Base-by-base conservation (phyloP, 345 rosid genomes). In the Turnera subulata region DNA sequence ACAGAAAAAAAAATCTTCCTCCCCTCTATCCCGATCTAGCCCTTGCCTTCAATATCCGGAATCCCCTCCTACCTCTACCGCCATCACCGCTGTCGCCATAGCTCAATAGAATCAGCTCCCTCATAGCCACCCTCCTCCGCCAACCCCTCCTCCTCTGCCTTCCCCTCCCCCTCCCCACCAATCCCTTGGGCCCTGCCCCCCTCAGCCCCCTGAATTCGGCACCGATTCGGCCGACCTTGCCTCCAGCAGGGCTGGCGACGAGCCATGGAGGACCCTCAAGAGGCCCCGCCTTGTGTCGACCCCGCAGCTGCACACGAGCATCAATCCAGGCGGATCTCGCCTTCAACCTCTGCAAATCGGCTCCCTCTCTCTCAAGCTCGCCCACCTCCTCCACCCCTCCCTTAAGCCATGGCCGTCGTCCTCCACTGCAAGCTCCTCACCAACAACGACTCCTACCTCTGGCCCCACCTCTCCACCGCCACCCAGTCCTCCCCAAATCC, bases 21-120 rank as follows among this genome's bases (percentile, higher is more conserved):
- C 80, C 69, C 96, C 99, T 7, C 68, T 93, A 17, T 80, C 91
- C 22, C 97, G 86, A 89, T 85, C 98, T 92, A 46, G 98, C 98
- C 24, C 64, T 89, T 11, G 96, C 97, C 57, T 92, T 92, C 63
- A 89, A 92, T 52, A 86, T 92, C 61, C 71, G 75, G 53, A 77
- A 58, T 78, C 80, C 22, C 49, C 8, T 32, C 16, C 19, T 19
- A 5, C 53, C 25, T 3, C 55, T 26, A 19, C 24, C 33, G n/a
- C 38, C 32, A 10, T 35, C 52, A 49, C 14, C 49, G 23, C 26
- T 57, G 21, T 37, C 47, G 58, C 62, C 38, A 22, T 43, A 15
- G 64, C 33, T 20, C 80, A 57, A 26, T 83, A 66, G 12, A 79
- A 74, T 14, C 79, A 63, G 32, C 64, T 71, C 1, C 70, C 66